Conservation (phyloP, 352 stramenopile species). For the Thraustotheca clavata region DNA sequence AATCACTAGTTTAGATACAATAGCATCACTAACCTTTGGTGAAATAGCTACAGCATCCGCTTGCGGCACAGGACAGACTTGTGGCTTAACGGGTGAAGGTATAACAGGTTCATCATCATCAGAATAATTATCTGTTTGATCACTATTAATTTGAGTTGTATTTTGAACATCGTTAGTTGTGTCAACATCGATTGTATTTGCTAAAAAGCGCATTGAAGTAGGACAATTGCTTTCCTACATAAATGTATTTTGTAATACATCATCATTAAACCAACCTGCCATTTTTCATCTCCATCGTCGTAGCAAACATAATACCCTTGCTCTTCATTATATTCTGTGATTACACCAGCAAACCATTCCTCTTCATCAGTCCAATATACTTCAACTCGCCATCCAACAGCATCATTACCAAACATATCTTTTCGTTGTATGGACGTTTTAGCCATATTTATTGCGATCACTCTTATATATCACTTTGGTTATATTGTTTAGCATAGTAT, state of each 20-base stretch:
- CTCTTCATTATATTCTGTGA: conserved; percentile 32
- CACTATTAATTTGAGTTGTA: neutral
- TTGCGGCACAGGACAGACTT: too few species aligned
- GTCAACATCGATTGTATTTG: neutral
- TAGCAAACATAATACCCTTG: conserved; percentile 65
- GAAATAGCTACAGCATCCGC: too few species aligned
- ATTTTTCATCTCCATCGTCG: conserved; percentile 74
- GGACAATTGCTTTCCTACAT: neutral
- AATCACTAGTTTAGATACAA: neutral
- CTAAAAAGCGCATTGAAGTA: neutral
- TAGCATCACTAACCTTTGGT: neutral
- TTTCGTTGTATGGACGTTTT: too few species aligned
- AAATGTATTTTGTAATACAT: neutral
- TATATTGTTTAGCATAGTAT: too few species aligned
- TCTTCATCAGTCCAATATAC: conserved; percentile 68
- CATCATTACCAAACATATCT: conserved; percentile 1
- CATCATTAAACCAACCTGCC: conserved; percentile 30
- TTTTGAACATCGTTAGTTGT: neutral
- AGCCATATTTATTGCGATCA: too few species aligned
- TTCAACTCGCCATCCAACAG: conserved; percentile 42
- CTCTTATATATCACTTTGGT: too few species aligned
- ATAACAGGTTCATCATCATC: neutral
- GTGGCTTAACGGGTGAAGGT: neutral
- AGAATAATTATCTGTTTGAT: conserved; percentile 10
- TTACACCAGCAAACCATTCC: conserved; percentile 55